A percentile compares a stretch with the other conserved stretches of the same genome.
Conservation (phyloP, 208 protist species). For the Leishmania lainsoni region DNA sequence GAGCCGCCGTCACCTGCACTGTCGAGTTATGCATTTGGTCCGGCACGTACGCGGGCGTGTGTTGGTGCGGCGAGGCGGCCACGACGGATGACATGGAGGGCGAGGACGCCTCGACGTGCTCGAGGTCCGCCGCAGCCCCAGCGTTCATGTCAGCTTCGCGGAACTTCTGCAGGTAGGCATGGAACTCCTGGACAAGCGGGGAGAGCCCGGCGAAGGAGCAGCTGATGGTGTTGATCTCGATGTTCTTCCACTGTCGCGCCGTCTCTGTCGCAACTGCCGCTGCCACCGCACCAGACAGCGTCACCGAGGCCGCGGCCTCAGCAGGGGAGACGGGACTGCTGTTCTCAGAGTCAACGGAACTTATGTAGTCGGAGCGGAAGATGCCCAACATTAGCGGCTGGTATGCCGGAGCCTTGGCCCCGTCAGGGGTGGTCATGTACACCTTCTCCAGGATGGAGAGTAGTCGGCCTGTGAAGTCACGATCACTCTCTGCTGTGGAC, state of each 20-base stretch:
- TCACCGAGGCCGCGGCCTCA: not conserved
- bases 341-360: slow-evolving; percentile 25
- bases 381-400: slow-evolving; percentile 92
- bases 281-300: not conserved
- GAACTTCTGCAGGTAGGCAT: slow-evolving; percentile 70
- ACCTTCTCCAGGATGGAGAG: slow-evolving; percentile 84
- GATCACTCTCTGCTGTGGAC: slow-evolving; percentile 73
- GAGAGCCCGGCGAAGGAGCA: slow-evolving; percentile 92
- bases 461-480: slow-evolving; percentile 82
- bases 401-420: slow-evolving; percentile 38
- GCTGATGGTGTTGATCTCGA: slow-evolving; percentile 98
- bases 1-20: slow-evolving; percentile 42
- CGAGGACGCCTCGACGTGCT: not conserved
- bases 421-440: slow-evolving; percentile 47
- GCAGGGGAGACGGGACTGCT: not conserved
- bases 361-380: slow-evolving; percentile 96
- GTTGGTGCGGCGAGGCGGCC: not conserved
- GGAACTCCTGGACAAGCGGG: slow-evolving; percentile 80
- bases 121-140: not conserved
- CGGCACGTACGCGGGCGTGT: slow-evolving; percentile 10
- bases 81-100: not conserved
- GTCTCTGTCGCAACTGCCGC: slow-evolving; percentile 16
- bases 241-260: slow-evolving; percentile 84
- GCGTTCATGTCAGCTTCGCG: slow-evolving; percentile 16
- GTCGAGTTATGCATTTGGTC: slow-evolving; percentile 44